Base-by-base conservation (phyloP, 2,329 filamentous ascomycete species). In the Pseudogymnoascus sp. region DNA sequence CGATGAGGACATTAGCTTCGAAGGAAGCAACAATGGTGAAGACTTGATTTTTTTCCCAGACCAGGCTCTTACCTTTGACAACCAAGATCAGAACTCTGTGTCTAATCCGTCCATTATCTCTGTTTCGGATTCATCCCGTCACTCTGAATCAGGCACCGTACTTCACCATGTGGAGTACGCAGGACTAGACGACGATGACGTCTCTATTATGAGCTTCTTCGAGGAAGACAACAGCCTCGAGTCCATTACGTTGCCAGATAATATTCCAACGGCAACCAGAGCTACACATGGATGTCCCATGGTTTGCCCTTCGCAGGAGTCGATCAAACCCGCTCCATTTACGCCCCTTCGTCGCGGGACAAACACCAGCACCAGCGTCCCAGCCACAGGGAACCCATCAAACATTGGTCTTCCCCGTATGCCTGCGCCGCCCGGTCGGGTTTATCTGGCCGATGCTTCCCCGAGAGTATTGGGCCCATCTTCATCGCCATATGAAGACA, bases 401-500 rank as follows among this genome's bases (percentile, higher is more conserved):
- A 59, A 29, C 35, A 63, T 31, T 53, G 63, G 26, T 64, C 67
- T 42, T 62, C 67, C 7, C 40, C 24, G 24, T 61, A 40, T 35
- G 33, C 65, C 6, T 61, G 68, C n/a, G 64, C 66, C n/a, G n/a
- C 61, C 16, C 14, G 61, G 14, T 62, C 62, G 47, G 47, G 42
- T 24, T 59, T 62, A 29, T 33, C 62, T 13, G 24, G 53, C 13
- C 11, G 40, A 47, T 44, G 42, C 29, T 14, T 64, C 10, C 7
- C 47, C 42, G 61, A 60, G 10, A 66, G 64, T 26, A 42, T 6
- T 26, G 61, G 64, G 40, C 63, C 65, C 56, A 63, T 61, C 61
- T n/a, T 63, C 66, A 1, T 66, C 65, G 21, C 66, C 67, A 8
- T 67, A 69, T 59, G 66, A 62, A 19, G 67, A 69, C 44, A 67